phyloP scores from a whole-genome alignment of 164 flowering plant species.

The Vitis rotundifolia region DNA sequence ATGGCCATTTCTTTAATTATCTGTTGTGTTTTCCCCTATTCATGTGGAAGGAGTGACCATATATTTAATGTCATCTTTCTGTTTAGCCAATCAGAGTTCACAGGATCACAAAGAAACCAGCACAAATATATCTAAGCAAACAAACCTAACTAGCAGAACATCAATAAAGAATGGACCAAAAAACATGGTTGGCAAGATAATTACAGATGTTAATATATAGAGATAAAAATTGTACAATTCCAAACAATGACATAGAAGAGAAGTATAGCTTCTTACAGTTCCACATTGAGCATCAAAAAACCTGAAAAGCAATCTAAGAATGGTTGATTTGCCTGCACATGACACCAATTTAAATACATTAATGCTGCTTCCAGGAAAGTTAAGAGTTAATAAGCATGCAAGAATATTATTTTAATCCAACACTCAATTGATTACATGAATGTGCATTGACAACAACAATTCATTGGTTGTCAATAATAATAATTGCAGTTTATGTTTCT shows the following conservation, averaged over 20 bases:
- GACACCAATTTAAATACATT: constrained; percentile 18
- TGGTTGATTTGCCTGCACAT: constrained; percentile 90
- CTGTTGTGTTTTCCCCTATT: not conserved
- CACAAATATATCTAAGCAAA: not conserved
- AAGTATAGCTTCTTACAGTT: constrained; percentile 55
- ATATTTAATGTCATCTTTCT: not conserved
- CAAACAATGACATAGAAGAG: constrained; percentile 2
- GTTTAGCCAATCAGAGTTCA: not conserved
- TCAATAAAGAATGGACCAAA: not conserved
- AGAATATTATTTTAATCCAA: not conserved
- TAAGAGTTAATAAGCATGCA: not conserved
- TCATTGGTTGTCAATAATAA: not conserved
- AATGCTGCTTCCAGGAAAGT: not conserved
- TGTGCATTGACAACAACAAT: not conserved
- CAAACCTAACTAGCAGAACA: not conserved
- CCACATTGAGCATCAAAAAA: constrained; percentile 78
- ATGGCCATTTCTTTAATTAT: not conserved
- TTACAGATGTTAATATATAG: not conserved
- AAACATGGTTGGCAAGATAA: not conserved
- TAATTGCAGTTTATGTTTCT: no score
- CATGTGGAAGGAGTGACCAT: not conserved
- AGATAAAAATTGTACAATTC: not conserved
- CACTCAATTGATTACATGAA: not conserved
- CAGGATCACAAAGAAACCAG: not conserved
- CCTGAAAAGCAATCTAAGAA: constrained; percentile 91